phyloP scores from a whole-genome alignment of 2,329 filamentous ascomycete genomes.

The Sporothrix pallida region DNA sequence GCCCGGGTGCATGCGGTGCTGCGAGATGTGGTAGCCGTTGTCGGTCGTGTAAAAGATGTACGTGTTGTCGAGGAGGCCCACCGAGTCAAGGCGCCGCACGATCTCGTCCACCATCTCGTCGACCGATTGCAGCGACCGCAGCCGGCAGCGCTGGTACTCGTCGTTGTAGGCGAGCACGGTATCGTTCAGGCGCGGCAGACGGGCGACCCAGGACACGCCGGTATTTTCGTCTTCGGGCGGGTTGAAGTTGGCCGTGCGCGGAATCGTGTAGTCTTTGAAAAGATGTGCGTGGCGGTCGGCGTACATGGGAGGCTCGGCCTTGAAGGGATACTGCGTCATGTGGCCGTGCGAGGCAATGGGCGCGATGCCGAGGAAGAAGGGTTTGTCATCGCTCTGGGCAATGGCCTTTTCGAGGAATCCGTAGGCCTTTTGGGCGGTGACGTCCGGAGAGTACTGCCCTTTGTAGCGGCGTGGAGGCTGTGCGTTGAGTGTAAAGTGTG shows the following conservation, averaged over 20 bases:
- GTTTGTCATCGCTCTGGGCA: constrained; percentile 52
- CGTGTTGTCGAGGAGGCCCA: constrained; percentile 65
- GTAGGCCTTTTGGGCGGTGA: constrained; percentile 63
- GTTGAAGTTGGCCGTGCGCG: constrained; percentile 70
- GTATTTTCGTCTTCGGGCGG: constrained; percentile 53
- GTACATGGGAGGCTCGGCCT: constrained; percentile 58
- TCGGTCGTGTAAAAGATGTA: constrained; percentile 64
- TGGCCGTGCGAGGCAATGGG: constrained; percentile 71
- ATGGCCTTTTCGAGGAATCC: constrained; percentile 67
- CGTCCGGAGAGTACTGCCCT: constrained; percentile 60
- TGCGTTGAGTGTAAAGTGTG: constrained; percentile 62
- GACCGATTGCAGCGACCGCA: constrained; percentile 59
- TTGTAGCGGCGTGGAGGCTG: constrained; percentile 60
- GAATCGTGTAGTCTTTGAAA: constrained; percentile 64
- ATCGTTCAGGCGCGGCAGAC: constrained; percentile 51
- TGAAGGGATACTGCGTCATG: constrained; percentile 39
- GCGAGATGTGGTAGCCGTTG: constrained; percentile 65
- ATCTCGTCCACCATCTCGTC: constrained; percentile 60
- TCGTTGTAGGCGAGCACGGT: constrained; percentile 55
- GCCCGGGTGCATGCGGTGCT: constrained; percentile 63
- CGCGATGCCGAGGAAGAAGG: constrained; percentile 71
- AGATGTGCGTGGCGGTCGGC: constrained; percentile 65
- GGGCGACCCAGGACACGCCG: constrained; percentile 54
- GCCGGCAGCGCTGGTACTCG: constrained; percentile 57
- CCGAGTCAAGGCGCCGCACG: constrained; percentile 49